These are phyloP conservation scores for Sarocladiaceae sp. DNA, from an alignment of 2,329 filamentous ascomycete species.

Conservation along the genomic window DNA sequence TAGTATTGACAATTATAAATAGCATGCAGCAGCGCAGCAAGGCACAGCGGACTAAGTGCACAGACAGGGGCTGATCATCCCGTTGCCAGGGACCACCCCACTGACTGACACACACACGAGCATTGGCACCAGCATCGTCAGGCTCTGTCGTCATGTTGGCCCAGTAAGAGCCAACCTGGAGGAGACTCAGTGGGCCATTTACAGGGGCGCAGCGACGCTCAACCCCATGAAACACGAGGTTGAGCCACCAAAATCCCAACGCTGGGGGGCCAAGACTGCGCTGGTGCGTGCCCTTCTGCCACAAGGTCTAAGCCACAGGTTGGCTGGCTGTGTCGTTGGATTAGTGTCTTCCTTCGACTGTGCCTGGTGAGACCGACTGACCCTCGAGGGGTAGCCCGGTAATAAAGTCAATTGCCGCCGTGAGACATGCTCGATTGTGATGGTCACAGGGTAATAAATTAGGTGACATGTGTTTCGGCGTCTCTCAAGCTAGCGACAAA, in stretches of 20 bases:
- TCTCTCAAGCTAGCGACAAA: no score
- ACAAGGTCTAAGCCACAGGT: background rate
- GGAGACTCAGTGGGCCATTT: background rate
- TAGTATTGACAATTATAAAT: background rate
- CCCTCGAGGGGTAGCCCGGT: no score
- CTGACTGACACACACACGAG: background rate
- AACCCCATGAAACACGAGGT: slow-evolving; percentile 3
- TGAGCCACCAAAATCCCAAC: background rate
- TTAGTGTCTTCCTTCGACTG: no score
- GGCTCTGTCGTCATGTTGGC: background rate
- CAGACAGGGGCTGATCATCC: background rate
- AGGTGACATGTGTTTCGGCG: no score
- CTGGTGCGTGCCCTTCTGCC: background rate
- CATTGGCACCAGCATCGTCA: no score
- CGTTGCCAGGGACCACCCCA: background rate
- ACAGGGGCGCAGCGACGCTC: background rate
- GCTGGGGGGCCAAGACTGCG: background rate
- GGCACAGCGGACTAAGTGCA: background rate
- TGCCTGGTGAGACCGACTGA: no score
- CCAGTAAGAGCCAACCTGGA: background rate
- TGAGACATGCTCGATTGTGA: no score
- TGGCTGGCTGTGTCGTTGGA: no score
- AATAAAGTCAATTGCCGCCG: no score
- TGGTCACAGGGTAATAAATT: no score
- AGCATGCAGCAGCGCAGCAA: background rate